Percentiles rank a stretch among this genome's conserved stretches.
Conservation (phyloP, 2,329 filamentous ascomycete genomes). For the Aspergillus arachidicola region DNA sequence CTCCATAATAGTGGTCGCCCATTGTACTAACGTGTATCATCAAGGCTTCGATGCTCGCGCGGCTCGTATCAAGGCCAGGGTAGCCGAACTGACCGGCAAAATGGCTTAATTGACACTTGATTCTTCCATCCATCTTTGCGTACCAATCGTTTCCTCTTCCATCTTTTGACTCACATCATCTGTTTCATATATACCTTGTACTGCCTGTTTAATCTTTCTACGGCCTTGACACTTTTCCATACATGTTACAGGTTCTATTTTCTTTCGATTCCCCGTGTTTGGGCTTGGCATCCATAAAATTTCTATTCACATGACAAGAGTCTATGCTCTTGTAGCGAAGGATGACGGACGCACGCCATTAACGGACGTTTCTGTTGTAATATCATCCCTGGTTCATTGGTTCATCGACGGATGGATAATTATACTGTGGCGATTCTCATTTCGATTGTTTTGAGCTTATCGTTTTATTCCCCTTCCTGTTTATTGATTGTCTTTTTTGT, state of each 20-base stretch:
- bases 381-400: not conserved
- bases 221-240: conserved; percentile 3
- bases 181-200: conserved; percentile 14
- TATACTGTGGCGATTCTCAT: not conserved
- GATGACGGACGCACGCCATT: not conserved
- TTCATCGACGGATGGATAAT: not conserved
- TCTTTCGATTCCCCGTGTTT: not conserved
- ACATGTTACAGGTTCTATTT: not conserved
- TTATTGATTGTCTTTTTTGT: conserved; percentile 18
- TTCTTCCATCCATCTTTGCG: not conserved
- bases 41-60: conserved; percentile 93
- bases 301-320: not conserved
- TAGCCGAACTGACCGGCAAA: conserved; percentile 88
- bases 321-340: not conserved
- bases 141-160: not conserved
- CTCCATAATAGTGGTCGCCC: not conserved
- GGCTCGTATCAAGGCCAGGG: conserved; percentile 94
- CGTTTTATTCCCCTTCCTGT: conserved; percentile 37
- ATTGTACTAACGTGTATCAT: conserved; percentile 28
- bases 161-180: conserved; percentile 12
- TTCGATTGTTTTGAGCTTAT: conserved; percentile 16
- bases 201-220: conserved; percentile 8
- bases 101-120: conserved; percentile 49
- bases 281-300: not conserved
- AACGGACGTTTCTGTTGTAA: conserved; percentile 1